Base-by-base conservation (phyloP, 1,284 basidiomycete species). In the Cystobasidium sp. region DNA sequence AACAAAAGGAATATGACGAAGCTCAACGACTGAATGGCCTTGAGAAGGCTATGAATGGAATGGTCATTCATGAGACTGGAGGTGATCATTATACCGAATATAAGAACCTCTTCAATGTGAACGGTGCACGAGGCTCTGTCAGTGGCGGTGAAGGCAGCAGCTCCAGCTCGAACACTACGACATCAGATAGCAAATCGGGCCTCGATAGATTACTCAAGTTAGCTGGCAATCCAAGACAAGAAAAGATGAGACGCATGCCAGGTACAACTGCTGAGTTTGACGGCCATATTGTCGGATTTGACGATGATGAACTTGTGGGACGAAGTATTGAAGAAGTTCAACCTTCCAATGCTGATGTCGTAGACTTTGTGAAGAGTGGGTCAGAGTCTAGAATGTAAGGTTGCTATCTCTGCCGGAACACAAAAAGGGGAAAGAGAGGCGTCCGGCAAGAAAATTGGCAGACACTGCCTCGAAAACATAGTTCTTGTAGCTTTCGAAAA, bases 21-120 rank as follows among this genome's bases (percentile, higher is more conserved):
- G n/a, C 37, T 22, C 61, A 73, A 51, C 7, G 24, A 1, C 9
- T 49, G 24, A 24, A 52, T 9, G 14, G 10, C 5, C 62, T 73
- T 24, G 62, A 53, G 14, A 55, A 65, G 18, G 46, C 51, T 58
- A 53, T 63, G 46, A 43, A 31, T 37, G 70, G 70, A n/a, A 56
- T 73, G 52, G 63, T 73, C n/a, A 18, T 73, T 9, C 70, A 73
- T 43, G 62, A 73, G 22, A 73, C 70, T 46, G 70, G 49, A 22
- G 41, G 56, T 37, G 63, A 52, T 37, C 37, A 18, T 8, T 73
- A 73, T 22, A 52, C 31, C 6, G 53, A 44, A 22, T 56, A 56
- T 24, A 53, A 66, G 46, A 62, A 73, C 41, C n/a, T 73, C 2
- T 12, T 62, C 7, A 55, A 63, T 39, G 49, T 73, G 7, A 58